Evolutionary conservation across 2,329 filamentous ascomycete genomes (phyloP), one percentile per base, ranked within the genome.

Genomic region (Pseudocercospora musae): DNA sequence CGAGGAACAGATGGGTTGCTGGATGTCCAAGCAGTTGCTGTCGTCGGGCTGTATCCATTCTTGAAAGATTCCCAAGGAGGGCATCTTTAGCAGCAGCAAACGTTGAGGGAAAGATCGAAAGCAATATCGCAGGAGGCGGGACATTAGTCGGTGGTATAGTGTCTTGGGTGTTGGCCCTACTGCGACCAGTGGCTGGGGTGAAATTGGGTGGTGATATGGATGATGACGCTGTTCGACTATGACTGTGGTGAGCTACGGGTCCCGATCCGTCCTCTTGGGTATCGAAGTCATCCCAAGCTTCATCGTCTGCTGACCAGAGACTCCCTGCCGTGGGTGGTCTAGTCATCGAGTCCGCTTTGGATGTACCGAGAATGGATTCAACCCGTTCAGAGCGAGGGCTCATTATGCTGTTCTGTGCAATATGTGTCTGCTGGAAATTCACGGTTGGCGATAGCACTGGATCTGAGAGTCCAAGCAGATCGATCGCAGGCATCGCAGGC

Each of bases 61-160:
- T 67, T 37, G 85, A 82, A 58, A 90, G 82, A 2, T 87, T 85
- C 67, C 86, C 85, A 74, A 91, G 88, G 1, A 94, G 81, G 21
- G 82, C 80, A 18, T 83, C 78, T 64, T 88, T 85, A 4, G 88
- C 87, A 27, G 88, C 80, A 20, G 84, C 81, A 64, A 96, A 85
- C 4, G 96, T 78, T 7, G 85, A 80, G 0, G 91, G 87, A 67
- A 96, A 92, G 7, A 92, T 76, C 8, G 90, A 87, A 21, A 98
- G 82, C 13, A 98, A 81, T 20, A 96, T 83, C 0, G 91, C 91
- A 0, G 94, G 94, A 4, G 94, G 94, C 9, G 94, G 94, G 7
- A 97, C 87, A 72, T 96, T 97, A 18, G 87, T 91, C 4, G 92
- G 92, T 5, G 91, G 89, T 23, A 77, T 63, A 6, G 33, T 40